Conservation (phyloP, 208 protist genomes). For the Crithidia bombi region DNA sequence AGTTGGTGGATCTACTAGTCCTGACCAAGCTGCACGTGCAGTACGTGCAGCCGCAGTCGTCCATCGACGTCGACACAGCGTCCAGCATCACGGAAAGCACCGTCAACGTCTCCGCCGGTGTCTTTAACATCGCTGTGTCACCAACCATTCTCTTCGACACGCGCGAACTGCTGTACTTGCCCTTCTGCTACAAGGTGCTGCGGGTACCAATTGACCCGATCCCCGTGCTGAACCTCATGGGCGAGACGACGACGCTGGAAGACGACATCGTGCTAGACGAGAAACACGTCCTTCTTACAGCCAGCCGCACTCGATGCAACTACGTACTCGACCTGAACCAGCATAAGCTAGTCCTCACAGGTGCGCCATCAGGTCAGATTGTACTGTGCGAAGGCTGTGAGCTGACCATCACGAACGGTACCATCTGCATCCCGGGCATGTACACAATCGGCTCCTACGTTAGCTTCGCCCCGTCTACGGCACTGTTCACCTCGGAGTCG, state of each 20-base stretch:
- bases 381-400: constrained; percentile 81
- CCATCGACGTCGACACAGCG: constrained; percentile 31
- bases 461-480: constrained; percentile 66
- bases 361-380: constrained; percentile 60
- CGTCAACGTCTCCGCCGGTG: constrained; percentile 39
- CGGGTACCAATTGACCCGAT: constrained; percentile 65
- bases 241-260: constrained; percentile 55
- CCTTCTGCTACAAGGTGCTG: constrained; percentile 79
- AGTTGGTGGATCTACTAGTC: constrained; percentile 42
- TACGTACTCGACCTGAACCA: constrained; percentile 79
- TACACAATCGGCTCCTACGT: constrained; percentile 87
- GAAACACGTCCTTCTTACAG: constrained; percentile 72
- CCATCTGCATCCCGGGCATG: constrained; percentile 77
- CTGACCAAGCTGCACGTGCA: constrained; percentile 31
- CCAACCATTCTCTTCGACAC: constrained; percentile 78
- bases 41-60: constrained; percentile 20
- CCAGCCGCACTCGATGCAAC: constrained; percentile 64
- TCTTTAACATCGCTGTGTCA: constrained; percentile 55
- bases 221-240: constrained; percentile 55
- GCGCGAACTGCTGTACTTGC: constrained; percentile 74
- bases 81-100: constrained; percentile 53
- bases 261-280: constrained; percentile 66
- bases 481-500: constrained; percentile 57
- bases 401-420: constrained; percentile 86
- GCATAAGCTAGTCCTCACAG: constrained; percentile 61